These are phyloP conservation scores for Viridothelium virens DNA, from an alignment of 495 filamentous ascomycete genomes.

Conservation along the genomic window DNA sequence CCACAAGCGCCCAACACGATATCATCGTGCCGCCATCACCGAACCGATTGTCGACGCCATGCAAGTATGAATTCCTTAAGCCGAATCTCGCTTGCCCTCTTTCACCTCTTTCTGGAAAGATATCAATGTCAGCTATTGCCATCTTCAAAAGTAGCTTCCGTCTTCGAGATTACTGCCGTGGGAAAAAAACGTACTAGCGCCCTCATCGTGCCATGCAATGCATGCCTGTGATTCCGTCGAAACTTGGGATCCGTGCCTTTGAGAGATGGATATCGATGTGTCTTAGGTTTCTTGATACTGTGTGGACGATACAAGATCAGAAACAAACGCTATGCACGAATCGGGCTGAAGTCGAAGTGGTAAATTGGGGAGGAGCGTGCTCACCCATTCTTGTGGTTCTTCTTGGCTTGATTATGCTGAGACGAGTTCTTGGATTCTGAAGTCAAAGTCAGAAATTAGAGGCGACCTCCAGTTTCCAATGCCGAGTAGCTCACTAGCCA, in stretches of 20 bases:
- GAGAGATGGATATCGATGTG: constrained; percentile 94
- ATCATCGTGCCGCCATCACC: neutral
- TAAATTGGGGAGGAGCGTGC: constrained; percentile 24
- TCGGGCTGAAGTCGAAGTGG: neutral
- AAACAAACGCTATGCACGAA: neutral
- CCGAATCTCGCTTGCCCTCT: constrained; percentile 70
- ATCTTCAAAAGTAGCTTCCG: neutral
- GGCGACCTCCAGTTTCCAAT: neutral
- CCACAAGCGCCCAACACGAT: neutral
- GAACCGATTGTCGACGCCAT: constrained; percentile 28
- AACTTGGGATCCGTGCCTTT: constrained; percentile 99
- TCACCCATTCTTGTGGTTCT: constrained; percentile 97
- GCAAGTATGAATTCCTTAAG: constrained; percentile 47
- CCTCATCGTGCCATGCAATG: constrained; percentile 95
- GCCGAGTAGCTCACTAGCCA: constrained; percentile 21
- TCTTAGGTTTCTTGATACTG: constrained; percentile 99
- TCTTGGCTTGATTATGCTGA: constrained; percentile 93
- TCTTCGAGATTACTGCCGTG: neutral
- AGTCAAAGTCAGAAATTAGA: neutral
- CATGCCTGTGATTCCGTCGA: constrained; percentile 98
- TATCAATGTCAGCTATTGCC: constrained; percentile 21
- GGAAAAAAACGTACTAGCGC: constrained; percentile 67
- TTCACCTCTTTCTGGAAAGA: constrained; percentile 78
- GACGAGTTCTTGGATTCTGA: constrained; percentile 98
- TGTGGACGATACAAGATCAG: constrained; percentile 18